Evolutionary conservation across 176 grass and related monocot species (phyloP).

Genomic region (Microstegium vimineum): DNA sequence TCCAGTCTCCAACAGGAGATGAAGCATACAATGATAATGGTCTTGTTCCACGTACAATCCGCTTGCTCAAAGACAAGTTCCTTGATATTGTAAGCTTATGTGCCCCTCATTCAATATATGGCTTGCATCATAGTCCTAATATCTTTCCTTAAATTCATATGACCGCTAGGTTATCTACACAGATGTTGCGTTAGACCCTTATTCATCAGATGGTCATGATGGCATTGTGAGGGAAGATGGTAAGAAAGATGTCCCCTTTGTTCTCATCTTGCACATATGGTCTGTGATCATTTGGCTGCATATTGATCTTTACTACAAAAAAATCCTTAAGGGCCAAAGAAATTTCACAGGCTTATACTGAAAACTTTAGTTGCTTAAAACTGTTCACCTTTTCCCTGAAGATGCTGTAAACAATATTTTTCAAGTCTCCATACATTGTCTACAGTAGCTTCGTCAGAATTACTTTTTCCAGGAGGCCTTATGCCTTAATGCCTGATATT

Average conservation of each 20-base stretch:
- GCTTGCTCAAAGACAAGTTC: constrained; percentile 92
- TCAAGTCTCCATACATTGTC: neutral
- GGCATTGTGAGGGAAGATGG: constrained; percentile 97
- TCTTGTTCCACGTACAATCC: constrained; percentile 76
- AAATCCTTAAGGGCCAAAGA: neutral
- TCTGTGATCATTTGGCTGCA: neutral
- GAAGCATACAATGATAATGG: constrained; percentile 97
- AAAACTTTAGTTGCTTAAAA: neutral
- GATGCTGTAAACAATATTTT: neutral
- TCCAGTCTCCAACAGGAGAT: constrained; percentile 68
- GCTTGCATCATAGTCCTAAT: neutral
- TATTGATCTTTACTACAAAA: neutral
- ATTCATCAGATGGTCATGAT: constrained; percentile 98
- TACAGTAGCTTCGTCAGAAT: neutral
- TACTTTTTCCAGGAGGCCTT: neutral
- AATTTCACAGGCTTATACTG: neutral
- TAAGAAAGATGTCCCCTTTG: constrained; percentile 28
- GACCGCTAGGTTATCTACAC: constrained; percentile 68
- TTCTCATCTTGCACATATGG: constrained; percentile 5
- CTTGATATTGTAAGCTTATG: constrained; percentile 75
- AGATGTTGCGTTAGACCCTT: constrained; percentile 94
- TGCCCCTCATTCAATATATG: neutral
- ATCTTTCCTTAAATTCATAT: constrained; percentile 2
- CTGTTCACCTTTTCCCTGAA: neutral
- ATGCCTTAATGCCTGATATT: neutral